phyloP scores from a whole-genome alignment of 495 filamentous ascomycete genomes.

The Daldinia loculata region DNA sequence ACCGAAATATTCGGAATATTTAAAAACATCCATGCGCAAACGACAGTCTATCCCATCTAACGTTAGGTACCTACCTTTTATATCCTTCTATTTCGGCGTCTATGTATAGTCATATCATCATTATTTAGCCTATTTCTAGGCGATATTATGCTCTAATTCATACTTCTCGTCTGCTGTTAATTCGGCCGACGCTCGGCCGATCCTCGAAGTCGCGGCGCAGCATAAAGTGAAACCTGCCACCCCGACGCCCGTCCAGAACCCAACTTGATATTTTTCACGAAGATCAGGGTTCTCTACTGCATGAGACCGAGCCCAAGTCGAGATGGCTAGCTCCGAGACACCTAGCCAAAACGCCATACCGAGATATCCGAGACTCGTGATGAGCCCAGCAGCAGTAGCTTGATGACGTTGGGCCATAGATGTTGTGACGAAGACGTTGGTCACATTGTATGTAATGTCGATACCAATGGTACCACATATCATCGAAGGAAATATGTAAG shows the following conservation, averaged over 20 bases:
- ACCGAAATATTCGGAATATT: neutral
- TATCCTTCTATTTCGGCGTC: neutral
- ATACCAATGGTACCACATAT: slow-evolving; percentile 81
- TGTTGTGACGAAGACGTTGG: slow-evolving; percentile 86
- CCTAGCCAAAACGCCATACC: slow-evolving; percentile 85
- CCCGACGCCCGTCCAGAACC: slow-evolving; percentile 74
- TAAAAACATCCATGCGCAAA: too few species aligned
- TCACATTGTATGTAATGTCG: slow-evolving; percentile 83
- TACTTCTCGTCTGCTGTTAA: slow-evolving; percentile 72
- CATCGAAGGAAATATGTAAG: slow-evolving; percentile 84
- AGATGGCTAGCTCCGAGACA: slow-evolving; percentile 72
- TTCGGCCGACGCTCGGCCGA: slow-evolving; percentile 72
- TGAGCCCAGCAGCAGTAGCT: slow-evolving; percentile 75
- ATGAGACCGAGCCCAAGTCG: slow-evolving; percentile 54
- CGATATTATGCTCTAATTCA: slow-evolving; percentile 19
- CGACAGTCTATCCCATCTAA: neutral
- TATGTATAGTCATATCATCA: neutral
- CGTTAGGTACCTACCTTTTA: too few species aligned
- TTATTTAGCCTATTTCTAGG: neutral
- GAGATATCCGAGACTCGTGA: slow-evolving; percentile 68
- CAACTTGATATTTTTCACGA: slow-evolving; percentile 65
- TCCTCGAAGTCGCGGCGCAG: slow-evolving; percentile 68
- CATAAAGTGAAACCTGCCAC: slow-evolving; percentile 65
- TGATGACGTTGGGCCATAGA: slow-evolving; percentile 73
- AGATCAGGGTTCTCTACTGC: slow-evolving; percentile 52